phyloP scores from a whole-genome alignment of 352 stramenopile genomes.

The Globisporangium nodosum region DNA sequence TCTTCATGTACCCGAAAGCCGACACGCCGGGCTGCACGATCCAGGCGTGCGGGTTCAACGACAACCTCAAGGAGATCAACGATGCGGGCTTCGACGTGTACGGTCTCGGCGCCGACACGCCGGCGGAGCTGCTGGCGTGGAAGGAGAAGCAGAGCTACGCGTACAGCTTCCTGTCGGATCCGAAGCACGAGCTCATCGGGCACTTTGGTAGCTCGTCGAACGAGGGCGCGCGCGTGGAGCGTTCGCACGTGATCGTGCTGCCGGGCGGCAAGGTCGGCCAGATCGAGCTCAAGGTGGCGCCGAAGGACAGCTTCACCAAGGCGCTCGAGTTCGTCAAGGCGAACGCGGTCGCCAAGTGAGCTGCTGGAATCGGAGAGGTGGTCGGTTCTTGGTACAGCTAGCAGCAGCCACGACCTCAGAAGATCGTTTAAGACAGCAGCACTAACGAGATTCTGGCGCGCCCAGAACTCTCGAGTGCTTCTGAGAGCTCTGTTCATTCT shows the following conservation, averaged over 20 bases:
- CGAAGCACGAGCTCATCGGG: constrained; percentile 66
- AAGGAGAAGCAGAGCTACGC: constrained; percentile 75
- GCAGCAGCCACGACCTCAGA: not conserved
- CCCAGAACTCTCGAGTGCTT: too few relatives aligned
- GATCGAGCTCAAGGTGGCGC: constrained; percentile 64
- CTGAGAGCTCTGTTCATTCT: too few relatives aligned
- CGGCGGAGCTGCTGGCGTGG: constrained; percentile 63
- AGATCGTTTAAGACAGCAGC: not conserved
- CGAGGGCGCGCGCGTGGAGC: constrained; percentile 54
- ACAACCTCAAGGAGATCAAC: constrained; percentile 73
- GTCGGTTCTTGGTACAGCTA: not conserved
- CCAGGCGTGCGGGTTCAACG: constrained; percentile 82
- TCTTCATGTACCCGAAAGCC: constrained; percentile 88
- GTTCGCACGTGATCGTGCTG: constrained; percentile 82
- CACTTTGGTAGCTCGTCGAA: constrained; percentile 76
- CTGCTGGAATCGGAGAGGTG: not conserved
- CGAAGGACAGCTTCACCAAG: constrained; percentile 79
- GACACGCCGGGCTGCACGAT: constrained; percentile 81
- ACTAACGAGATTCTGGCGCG: not conserved
- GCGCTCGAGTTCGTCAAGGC: constrained; percentile 53
- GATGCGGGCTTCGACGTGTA: constrained; percentile 77
- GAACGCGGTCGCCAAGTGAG: constrained; percentile 11
- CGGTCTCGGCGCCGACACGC: constrained; percentile 67
- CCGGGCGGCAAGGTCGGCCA: constrained; percentile 70
- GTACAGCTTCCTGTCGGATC: constrained; percentile 80